A percentile compares a stretch with the other conserved stretches of the same genome.
Conservation (phyloP, 208 protist genomes). For the Perkinsela sp. region DNA sequence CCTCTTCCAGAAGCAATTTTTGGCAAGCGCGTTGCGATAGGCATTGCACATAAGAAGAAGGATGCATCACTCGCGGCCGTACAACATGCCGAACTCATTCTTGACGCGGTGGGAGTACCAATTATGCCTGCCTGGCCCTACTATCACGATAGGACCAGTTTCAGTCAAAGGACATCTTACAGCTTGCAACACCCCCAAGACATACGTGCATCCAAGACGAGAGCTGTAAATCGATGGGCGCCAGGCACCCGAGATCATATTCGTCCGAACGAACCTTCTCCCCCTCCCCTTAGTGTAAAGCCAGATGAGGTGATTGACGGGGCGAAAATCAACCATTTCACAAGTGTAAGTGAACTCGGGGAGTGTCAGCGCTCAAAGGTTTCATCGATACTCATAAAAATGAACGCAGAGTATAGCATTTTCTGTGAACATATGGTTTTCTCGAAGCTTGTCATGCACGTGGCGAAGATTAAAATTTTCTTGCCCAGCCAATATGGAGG, state of each 20-base stretch:
- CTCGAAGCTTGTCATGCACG: background rate
- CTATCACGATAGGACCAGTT: background rate
- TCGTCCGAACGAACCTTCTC: background rate
- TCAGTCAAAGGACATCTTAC: background rate
- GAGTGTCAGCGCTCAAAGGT: background rate
- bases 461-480: background rate
- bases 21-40: constrained; percentile 36
- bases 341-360: background rate
- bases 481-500: background rate
- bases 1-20: constrained; percentile 22
- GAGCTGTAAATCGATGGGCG: background rate
- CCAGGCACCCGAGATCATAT: background rate
- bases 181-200: background rate
- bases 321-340: background rate
- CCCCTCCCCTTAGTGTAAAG: background rate
- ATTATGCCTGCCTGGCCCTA: background rate
- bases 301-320: background rate
- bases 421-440: background rate
- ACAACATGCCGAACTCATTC: constrained; percentile 56
- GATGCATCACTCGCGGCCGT: constrained; percentile 34
- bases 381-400: background rate
- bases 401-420: background rate
- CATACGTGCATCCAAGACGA: background rate
- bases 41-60: constrained; percentile 16
- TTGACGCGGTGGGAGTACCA: constrained; percentile 40